These are phyloP conservation scores for Vishniacozyma victoriae DNA, from an alignment of 768 basidiomycete species.

Conservation along the genomic window DNA sequence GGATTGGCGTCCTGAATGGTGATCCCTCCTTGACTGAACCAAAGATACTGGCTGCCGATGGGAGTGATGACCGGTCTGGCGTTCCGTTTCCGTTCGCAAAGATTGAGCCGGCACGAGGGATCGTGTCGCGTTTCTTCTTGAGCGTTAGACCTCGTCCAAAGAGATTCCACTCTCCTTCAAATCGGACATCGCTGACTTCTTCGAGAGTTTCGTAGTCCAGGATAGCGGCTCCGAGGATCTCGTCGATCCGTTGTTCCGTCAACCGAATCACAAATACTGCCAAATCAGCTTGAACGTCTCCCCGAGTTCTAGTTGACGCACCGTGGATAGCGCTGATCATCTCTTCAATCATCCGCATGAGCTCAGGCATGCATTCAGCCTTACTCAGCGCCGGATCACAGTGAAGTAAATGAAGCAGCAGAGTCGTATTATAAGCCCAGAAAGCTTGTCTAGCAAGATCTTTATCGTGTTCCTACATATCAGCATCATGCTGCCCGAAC, in stretches of 20 bases:
- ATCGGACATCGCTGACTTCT: constrained; percentile 70
- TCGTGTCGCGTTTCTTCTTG: constrained; percentile 35
- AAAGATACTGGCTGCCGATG: constrained; percentile 8
- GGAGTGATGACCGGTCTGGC: constrained; percentile 8
- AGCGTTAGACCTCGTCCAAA: constrained; percentile 48
- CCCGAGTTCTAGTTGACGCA: constrained; percentile 39
- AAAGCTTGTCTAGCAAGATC: constrained; percentile 81
- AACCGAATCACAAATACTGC: constrained; percentile 91
- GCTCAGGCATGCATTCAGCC: constrained; percentile 74
- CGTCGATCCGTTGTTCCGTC: constrained; percentile 81
- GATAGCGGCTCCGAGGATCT: constrained; percentile 70
- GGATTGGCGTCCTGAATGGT: constrained; percentile 22
- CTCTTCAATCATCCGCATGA: constrained; percentile 81
- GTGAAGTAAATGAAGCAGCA: constrained; percentile 78
- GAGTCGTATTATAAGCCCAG: constrained; percentile 87
- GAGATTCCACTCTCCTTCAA: constrained; percentile 84
- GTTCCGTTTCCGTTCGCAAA: constrained; percentile 9
- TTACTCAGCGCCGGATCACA: constrained; percentile 51
- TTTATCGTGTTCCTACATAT: constrained; percentile 65
- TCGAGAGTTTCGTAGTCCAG: constrained; percentile 76
- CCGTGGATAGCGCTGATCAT: constrained; percentile 92
- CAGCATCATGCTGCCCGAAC: neutral
- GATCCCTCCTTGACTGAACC: constrained; percentile 15
- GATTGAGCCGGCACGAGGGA: constrained; percentile 19
- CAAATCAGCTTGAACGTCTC: constrained; percentile 3